A percentile compares a stretch with the other conserved stretches of the same genome.
phyloP scores from a whole-genome alignment of 2,329 filamentous ascomycete genomes.

The Teratosphaeriaceae sp. region DNA sequence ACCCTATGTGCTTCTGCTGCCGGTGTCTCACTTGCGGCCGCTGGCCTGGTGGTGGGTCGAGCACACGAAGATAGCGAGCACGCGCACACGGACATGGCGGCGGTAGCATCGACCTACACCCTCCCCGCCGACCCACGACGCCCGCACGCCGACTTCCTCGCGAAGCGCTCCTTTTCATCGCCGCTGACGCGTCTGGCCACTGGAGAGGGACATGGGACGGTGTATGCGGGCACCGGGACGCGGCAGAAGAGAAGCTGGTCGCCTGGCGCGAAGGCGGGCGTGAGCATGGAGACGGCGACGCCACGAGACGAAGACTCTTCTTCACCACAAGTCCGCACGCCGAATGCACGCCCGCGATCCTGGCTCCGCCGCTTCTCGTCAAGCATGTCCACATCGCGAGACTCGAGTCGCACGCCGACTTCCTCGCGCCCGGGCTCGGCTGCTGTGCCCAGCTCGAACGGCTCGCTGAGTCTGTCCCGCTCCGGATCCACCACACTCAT shows the following conservation, averaged over 20 bases:
- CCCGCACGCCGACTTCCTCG: not conserved
- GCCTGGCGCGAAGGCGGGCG: slow-evolving; percentile 7
- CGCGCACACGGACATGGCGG: slow-evolving; percentile 18
- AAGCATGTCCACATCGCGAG: slow-evolving; percentile 25
- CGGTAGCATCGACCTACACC: slow-evolving; percentile 16
- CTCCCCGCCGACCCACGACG: slow-evolving; percentile 3
- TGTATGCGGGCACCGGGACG: not conserved
- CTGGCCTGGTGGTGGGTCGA: slow-evolving; percentile 37
- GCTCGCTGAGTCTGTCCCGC: slow-evolving; percentile 41
- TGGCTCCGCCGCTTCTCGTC: slow-evolving; percentile 67
- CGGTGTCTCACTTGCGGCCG: slow-evolving; percentile 51
- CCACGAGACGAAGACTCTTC: slow-evolving; percentile 8
- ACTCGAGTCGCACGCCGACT: slow-evolving; percentile 47
- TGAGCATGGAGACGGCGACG: slow-evolving; percentile 4
- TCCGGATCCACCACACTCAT: slow-evolving; percentile 58
- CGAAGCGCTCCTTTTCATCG: slow-evolving; percentile 12
- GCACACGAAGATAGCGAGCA: not conserved
- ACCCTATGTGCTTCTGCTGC: slow-evolving; percentile 56
- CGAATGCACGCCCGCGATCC: slow-evolving; percentile 35
- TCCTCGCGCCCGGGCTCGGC: slow-evolving; percentile 58
- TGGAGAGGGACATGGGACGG: slow-evolving; percentile 1
- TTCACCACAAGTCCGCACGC: slow-evolving; percentile 11
- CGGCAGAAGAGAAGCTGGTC: slow-evolving; percentile 14
- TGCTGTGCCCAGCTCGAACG: slow-evolving; percentile 59
- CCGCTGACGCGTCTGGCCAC: slow-evolving; percentile 2